phyloP scores from a whole-genome alignment of 805 yeast genomes.

The Candida takata region DNA sequence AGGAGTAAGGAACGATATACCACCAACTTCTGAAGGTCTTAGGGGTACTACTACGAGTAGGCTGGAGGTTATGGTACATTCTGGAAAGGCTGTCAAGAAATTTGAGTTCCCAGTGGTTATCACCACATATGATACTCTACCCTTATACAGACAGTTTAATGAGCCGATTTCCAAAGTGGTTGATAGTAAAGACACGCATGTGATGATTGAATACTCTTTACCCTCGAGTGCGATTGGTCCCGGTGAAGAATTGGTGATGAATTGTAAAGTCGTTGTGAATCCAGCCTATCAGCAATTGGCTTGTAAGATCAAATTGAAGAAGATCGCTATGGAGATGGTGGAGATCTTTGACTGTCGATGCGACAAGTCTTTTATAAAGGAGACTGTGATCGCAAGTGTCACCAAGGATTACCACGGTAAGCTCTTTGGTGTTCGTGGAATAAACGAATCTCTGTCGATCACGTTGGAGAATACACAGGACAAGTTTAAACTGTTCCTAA shows the following conservation, averaged over 20 bases:
- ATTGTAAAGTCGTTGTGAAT: conserved; percentile 33
- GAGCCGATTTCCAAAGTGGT: conserved; percentile 41
- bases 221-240: conserved; percentile 55
- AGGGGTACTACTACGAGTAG: conserved; percentile 34
- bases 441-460: conserved; percentile 15
- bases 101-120: conserved; percentile 44
- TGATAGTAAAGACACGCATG: conserved; percentile 42
- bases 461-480: conserved; percentile 23
- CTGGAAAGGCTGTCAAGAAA: conserved; percentile 7
- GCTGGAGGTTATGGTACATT: conserved; percentile 29
- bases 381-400: conserved; percentile 30
- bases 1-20: conserved; percentile 46
- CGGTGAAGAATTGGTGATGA: conserved; percentile 38
- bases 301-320: conserved; percentile 34
- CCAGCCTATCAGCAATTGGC: conserved; percentile 7
- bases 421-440: conserved; percentile 12
- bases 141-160: conserved; percentile 46
- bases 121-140: conserved; percentile 50
- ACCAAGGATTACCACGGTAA: conserved; percentile 6
- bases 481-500: conserved; percentile 24
- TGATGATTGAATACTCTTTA: conserved; percentile 38
- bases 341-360: conserved; percentile 41
- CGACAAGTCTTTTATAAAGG: conserved; percentile 38
- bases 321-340: conserved; percentile 39
- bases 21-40: conserved; percentile 44